Base-by-base conservation (phyloP, 495 filamentous ascomycete genomes). In the Lentithecium fluviatile region DNA sequence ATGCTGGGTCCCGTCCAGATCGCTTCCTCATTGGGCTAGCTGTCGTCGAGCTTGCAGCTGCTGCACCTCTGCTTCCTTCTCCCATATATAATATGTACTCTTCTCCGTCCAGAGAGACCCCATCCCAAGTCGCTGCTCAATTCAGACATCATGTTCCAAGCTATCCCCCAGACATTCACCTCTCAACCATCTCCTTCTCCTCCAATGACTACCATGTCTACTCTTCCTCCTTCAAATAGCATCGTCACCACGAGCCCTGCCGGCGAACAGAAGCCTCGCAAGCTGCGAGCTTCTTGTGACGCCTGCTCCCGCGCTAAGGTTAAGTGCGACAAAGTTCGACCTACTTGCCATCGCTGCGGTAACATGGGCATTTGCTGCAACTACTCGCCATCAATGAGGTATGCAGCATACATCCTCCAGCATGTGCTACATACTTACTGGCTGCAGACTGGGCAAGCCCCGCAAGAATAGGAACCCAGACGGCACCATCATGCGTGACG, bases 301-400 rank as follows among this genome's bases (percentile, higher is more conserved):
- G 64, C 64, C 25, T 67, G 64, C 55, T 67, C 64, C 2, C 59
- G 64, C 4, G 64, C 64, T 2, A 67, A 67, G 29, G 60, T 62
- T 52, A 66, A 66, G 58, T 66, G 58, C 47, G 64, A 61, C 54
- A 66, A 67, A 34, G 64, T 67, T 10, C 34, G 64, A 6, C 64
- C 64, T 15, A 67, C 59, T n/a, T 67, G 64, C 55, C 64, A 67
- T 47, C 53, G 64, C 12, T 67, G 64, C 34, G 59, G 58, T 13
- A 67, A 67, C 34, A 67, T 67, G 64, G 54, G 59, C n/a, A 67
- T 67, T 21, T 67, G 64, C 55, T 67, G 64, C 59, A 67, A 67
- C 55, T 67, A 67, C 54, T 67, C 64, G 10, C 64, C 58, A 1
- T 67, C 64, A 19, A 67, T 67, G 64, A 67, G 64, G 64, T 67